These are phyloP conservation scores for Onygenales sp. DNA, from an alignment of 2,329 filamentous ascomycete genomes.

Conservation along the genomic window DNA sequence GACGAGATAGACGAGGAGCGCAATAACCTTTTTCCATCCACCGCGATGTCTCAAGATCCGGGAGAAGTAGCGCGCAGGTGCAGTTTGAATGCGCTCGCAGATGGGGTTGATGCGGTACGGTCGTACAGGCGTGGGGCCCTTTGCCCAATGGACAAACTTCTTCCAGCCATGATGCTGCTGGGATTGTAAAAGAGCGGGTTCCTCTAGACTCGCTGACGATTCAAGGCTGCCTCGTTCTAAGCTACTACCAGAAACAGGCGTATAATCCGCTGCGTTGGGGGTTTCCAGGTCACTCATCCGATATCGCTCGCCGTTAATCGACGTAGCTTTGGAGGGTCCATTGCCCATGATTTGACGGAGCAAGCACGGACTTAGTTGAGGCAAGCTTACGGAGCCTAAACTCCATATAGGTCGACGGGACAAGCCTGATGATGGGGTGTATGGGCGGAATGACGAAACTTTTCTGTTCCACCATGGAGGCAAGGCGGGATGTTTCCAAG, in stretches of 20 bases:
- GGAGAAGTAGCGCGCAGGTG: constrained; percentile 34
- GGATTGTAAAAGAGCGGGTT: neutral
- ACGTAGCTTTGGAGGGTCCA: too few species aligned
- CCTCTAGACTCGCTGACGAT: neutral
- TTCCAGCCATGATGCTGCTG: neutral
- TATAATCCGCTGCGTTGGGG: neutral
- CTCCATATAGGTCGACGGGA: too few species aligned
- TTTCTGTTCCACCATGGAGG: too few species aligned
- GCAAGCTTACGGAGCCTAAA: too few species aligned
- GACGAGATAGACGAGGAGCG: constrained; percentile 33
- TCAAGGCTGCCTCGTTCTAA: neutral
- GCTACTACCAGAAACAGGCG: neutral
- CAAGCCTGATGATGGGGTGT: too few species aligned
- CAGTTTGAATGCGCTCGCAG: constrained; percentile 36
- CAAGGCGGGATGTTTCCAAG: too few species aligned
- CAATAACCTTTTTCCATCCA: constrained; percentile 32
- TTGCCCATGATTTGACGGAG: too few species aligned
- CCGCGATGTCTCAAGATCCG: constrained; percentile 33
- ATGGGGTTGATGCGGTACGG: constrained; percentile 39
- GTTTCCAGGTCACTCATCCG: neutral
- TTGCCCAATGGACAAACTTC: constrained; percentile 27
- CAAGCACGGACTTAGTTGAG: too few species aligned
- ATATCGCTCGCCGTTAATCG: neutral
- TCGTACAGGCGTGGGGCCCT: constrained; percentile 40
- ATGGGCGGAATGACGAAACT: too few species aligned